Conservation (phyloP, 441 rosid genomes). For the Viola pubescens region DNA sequence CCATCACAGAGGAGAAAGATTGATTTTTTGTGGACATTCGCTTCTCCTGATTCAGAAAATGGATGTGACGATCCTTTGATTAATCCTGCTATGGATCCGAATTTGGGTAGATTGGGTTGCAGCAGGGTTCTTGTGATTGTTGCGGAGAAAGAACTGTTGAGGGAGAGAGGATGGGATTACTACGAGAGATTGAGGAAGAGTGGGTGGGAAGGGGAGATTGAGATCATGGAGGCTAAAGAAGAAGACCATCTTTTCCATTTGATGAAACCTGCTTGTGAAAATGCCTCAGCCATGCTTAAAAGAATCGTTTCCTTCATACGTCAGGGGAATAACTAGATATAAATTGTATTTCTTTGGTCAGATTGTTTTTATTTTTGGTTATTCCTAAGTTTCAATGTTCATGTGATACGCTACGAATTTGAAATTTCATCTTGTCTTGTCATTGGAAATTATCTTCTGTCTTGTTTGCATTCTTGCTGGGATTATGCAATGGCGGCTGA, state of each 20-base stretch:
- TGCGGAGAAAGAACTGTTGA: constrained; percentile 40
- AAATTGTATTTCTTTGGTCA: no score
- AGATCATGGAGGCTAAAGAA: constrained; percentile 34
- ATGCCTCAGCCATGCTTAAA: constrained; percentile 15
- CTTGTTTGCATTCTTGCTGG: no score
- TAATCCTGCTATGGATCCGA: constrained; percentile 28
- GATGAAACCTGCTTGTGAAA: constrained; percentile 27
- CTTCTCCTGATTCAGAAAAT: constrained; percentile 28
- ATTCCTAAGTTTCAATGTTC: no score
- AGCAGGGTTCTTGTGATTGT: constrained; percentile 32
- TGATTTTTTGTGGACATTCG: constrained; percentile 20
- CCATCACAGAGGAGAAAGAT: not conserved
- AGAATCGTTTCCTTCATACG: constrained; percentile 1
- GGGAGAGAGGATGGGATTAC: constrained; percentile 35
- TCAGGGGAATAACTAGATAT: not conserved
- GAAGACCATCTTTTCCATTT: constrained; percentile 42
- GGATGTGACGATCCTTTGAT: constrained; percentile 29
- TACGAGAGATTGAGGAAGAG: constrained; percentile 27
- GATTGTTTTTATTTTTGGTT: no score
- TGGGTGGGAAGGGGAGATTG: constrained; percentile 37
- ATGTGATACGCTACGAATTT: no score
- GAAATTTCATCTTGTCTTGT: no score
- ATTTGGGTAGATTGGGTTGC: constrained; percentile 20
- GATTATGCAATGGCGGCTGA: no score
- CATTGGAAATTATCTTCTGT: no score